Conservation (phyloP, 768 basidiomycete species). For the Gyrodon lividus region DNA sequence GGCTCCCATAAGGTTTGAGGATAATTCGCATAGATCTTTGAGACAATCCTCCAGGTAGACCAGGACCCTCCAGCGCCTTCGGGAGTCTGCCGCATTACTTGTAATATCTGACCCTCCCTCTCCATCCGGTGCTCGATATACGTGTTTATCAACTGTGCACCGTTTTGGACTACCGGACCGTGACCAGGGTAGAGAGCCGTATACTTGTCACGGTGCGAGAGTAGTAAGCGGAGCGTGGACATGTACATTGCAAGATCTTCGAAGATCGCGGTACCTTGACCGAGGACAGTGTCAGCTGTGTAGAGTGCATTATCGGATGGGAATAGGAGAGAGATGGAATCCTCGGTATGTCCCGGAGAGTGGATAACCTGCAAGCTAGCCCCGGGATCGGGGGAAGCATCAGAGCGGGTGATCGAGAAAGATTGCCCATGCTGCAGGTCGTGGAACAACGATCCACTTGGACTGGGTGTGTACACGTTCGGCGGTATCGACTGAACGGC, state of each 20-base stretch:
- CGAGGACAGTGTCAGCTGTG: constrained; percentile 89
- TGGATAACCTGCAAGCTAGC: constrained; percentile 62
- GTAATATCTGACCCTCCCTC: constrained; percentile 76
- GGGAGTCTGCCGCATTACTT: constrained; percentile 40
- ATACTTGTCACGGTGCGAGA: constrained; percentile 42
- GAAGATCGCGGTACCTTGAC: constrained; percentile 88
- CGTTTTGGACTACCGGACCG: constrained; percentile 72
- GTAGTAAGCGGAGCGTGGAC: constrained; percentile 57
- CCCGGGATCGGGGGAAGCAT: constrained; percentile 1
- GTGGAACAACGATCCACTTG: constrained; percentile 49
- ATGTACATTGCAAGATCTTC: constrained; percentile 78
- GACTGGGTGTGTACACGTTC: constrained; percentile 45
- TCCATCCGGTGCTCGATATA: constrained; percentile 83
- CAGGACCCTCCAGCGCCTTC: constrained; percentile 29
- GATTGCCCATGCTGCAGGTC: constrained; percentile 57
- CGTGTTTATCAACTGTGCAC: constrained; percentile 54
- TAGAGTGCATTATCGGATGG: constrained; percentile 73
- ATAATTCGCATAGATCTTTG: constrained; percentile 66
- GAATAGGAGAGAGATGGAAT: constrained; percentile 77
- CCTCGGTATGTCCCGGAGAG: constrained; percentile 88
- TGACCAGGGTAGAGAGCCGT: constrained; percentile 82
- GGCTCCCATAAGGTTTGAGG: constrained; percentile 70
- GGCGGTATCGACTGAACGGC: constrained; percentile 39
- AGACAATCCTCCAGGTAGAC: constrained; percentile 68
- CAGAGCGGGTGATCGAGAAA: constrained; percentile 34